Conservation (phyloP, 2,329 filamentous ascomycete genomes). For the Paraphoma sp. region DNA sequence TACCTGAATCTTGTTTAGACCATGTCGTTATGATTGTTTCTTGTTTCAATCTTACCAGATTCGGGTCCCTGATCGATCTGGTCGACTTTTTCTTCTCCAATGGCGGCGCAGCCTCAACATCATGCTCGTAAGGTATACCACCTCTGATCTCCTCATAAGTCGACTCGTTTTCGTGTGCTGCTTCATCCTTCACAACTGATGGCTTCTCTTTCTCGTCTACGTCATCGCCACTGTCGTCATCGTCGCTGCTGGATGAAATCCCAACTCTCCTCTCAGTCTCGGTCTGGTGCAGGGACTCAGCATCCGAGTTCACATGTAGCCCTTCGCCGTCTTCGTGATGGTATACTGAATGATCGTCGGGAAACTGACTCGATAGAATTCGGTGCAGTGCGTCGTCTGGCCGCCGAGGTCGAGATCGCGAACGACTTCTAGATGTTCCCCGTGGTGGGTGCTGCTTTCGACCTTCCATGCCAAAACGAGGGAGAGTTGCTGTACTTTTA, state of each 20-base stretch:
- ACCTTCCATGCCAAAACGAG: constrained; percentile 4
- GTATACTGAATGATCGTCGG: constrained; percentile 45
- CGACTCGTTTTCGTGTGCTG: constrained; percentile 11
- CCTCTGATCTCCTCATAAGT: constrained; percentile 36
- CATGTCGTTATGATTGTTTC: neutral
- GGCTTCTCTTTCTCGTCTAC: constrained; percentile 10
- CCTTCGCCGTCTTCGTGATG: constrained; percentile 41
- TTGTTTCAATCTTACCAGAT: constrained; percentile 32
- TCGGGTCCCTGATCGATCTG: constrained; percentile 38
- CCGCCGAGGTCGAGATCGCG: constrained; percentile 30
- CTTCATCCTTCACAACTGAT: constrained; percentile 18
- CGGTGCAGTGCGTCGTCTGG: constrained; percentile 32
- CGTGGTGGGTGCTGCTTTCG: neutral
- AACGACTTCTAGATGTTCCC: constrained; percentile 25
- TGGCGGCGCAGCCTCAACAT: constrained; percentile 31
- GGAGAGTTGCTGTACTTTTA: neutral
- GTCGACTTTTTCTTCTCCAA: constrained; percentile 36
- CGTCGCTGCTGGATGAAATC: constrained; percentile 11
- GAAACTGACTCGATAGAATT: constrained; percentile 37
- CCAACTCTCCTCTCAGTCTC: constrained; percentile 31
- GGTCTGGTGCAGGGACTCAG: constrained; percentile 29
- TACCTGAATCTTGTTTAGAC: constrained; percentile 33
- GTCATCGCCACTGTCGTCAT: constrained; percentile 18
- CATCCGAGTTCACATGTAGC: constrained; percentile 24
- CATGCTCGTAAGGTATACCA: constrained; percentile 37